A percentile compares a stretch with the other conserved stretches of the same genome.
Evolutionary conservation across 1,284 basidiomycete species (phyloP).

Genomic region (Cronartium quercuum): DNA sequence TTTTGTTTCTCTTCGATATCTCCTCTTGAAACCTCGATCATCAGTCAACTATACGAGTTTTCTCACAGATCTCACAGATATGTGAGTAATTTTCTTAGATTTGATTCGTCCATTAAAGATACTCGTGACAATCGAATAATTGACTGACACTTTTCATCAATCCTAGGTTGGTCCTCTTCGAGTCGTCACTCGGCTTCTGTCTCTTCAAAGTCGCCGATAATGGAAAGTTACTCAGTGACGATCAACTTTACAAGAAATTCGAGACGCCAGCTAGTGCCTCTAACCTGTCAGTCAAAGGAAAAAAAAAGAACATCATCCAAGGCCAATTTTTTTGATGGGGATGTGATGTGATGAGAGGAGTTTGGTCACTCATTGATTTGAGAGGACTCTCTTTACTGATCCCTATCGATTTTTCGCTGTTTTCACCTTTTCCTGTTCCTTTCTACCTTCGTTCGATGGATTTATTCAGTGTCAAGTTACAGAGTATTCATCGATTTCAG

Average conservation of each 20-base stretch:
- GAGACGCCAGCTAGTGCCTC: constrained; percentile 83
- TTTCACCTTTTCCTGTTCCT: not conserved
- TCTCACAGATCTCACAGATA: not conserved
- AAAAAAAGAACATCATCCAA: too few relatives aligned
- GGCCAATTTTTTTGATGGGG: not conserved
- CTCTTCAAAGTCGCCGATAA: constrained; percentile 93
- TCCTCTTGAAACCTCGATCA: too few relatives aligned
- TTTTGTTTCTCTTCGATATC: too few relatives aligned
- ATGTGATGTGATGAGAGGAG: constrained; percentile 5
- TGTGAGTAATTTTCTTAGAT: not conserved
- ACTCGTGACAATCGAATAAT: not conserved
- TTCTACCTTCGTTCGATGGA: not conserved
- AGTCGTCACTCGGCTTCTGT: constrained; percentile 80
- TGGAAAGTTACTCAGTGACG: constrained; percentile 74
- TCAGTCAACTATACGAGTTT: too few relatives aligned
- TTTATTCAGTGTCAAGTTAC: constrained; percentile 71
- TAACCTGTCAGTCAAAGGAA: constrained; percentile 76
- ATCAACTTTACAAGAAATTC: constrained; percentile 79
- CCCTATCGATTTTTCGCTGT: not conserved
- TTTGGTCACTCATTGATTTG: not conserved
- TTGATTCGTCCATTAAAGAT: not conserved
- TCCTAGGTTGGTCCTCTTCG: constrained; percentile 53
- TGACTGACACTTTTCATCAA: not conserved
- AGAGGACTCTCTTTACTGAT: not conserved
- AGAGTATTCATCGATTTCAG: constrained; percentile 90